Conservation (phyloP, 768 basidiomycete species). For the Leccinellum albellum region DNA sequence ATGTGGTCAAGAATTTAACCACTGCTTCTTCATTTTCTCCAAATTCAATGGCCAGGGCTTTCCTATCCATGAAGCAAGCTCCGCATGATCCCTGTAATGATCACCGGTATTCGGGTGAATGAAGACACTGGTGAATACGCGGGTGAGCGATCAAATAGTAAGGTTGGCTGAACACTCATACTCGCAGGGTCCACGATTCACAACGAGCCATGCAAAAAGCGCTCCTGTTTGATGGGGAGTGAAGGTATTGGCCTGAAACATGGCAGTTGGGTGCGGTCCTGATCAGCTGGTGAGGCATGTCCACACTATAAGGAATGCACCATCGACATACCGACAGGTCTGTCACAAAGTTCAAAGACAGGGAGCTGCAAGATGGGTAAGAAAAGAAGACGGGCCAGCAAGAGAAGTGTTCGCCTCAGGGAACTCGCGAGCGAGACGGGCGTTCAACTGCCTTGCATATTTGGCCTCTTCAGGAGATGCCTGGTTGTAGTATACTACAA, state of each 20-base stretch:
- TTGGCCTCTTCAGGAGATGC: conserved; percentile 38
- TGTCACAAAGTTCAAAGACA: conserved; percentile 61
- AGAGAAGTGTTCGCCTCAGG: conserved; percentile 50
- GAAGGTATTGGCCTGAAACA: conserved; percentile 71
- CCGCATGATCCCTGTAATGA: conserved; percentile 55
- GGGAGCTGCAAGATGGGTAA: conserved; percentile 41
- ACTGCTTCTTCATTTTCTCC: conserved; percentile 23
- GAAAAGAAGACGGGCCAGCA: background rate
- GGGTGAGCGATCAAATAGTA: conserved; percentile 1
- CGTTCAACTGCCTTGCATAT: conserved; percentile 55
- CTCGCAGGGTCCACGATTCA: conserved; percentile 70
- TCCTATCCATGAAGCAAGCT: conserved; percentile 66
- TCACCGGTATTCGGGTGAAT: conserved; percentile 70
- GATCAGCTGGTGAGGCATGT: background rate
- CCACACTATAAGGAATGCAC: background rate
- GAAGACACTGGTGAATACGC: conserved; percentile 40
- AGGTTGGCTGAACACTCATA: conserved; percentile 34
- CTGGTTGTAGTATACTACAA: conserved; percentile 61
- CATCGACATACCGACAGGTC: conserved; percentile 49
- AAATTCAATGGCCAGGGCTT: conserved; percentile 51
- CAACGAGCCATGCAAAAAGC: conserved; percentile 63
- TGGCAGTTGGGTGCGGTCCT: conserved; percentile 68
- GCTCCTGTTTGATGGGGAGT: conserved; percentile 66
- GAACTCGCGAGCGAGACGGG: conserved; percentile 58
- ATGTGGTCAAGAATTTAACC: too few species aligned